phyloP scores from a whole-genome alignment of 805 yeast genomes.

The Yueomyces sinensis region DNA sequence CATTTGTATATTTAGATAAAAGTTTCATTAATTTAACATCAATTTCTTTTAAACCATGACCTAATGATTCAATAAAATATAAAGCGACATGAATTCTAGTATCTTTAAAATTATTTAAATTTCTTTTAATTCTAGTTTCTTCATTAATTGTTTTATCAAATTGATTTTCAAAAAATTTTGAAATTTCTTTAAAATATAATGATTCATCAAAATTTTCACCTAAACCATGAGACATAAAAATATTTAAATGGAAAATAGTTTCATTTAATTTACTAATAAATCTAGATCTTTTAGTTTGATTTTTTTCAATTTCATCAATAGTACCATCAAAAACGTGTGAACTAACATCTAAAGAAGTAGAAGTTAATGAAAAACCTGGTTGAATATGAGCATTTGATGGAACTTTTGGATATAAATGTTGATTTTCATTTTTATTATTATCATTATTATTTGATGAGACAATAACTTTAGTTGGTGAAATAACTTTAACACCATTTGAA shows the following conservation, averaged over 20 bases:
- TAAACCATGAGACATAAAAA: slow-evolving; percentile 63
- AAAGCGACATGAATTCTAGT: slow-evolving; percentile 65
- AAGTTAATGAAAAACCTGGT: slow-evolving; percentile 63
- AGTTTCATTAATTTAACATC: slow-evolving; percentile 62
- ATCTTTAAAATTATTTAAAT: slow-evolving; percentile 70
- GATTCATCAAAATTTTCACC: slow-evolving; percentile 68
- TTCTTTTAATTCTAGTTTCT: slow-evolving; percentile 76
- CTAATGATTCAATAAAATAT: slow-evolving; percentile 62
- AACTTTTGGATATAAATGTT: slow-evolving; percentile 28
- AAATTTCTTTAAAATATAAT: slow-evolving; percentile 53
- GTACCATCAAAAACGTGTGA: slow-evolving; percentile 3
- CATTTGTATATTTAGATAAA: slow-evolving; percentile 58
- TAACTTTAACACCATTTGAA: background rate
- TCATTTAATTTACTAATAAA: too few species aligned
- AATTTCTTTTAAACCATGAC: slow-evolving; percentile 66
- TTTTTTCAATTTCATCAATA: slow-evolving; percentile 1
- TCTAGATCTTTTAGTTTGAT: slow-evolving; percentile 3
- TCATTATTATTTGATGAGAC: background rate
- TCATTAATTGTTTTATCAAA: slow-evolving; percentile 71
- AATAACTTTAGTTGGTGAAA: background rate
- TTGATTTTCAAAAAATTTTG: slow-evolving; percentile 58
- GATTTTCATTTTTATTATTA: too few species aligned
- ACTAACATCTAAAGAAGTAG: slow-evolving; percentile 22
- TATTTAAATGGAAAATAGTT: slow-evolving; percentile 33
- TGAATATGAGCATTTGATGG: slow-evolving; percentile 48